These are phyloP conservation scores for Alternaria ventricosa DNA, from an alignment of 2,329 filamentous ascomycete genomes.

Conservation along the genomic window DNA sequence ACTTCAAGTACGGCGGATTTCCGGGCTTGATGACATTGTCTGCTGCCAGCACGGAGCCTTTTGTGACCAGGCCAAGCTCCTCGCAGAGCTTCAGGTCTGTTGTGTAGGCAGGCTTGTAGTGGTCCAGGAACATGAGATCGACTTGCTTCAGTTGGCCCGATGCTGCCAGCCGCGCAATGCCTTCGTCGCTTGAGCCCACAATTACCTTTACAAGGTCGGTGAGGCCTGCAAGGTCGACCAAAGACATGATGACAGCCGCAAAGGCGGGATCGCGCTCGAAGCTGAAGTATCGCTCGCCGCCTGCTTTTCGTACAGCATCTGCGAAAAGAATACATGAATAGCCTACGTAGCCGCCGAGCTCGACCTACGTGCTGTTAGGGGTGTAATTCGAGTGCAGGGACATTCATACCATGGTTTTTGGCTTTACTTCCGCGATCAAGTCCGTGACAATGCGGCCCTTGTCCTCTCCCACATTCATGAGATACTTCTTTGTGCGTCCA, in stretches of 20 bases:
- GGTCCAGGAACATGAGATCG: constrained; percentile 79
- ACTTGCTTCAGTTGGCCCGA: constrained; percentile 63
- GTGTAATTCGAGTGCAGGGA: neutral
- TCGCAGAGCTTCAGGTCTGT: constrained; percentile 80
- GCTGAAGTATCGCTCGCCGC: constrained; percentile 71
- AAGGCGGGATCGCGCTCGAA: constrained; percentile 78
- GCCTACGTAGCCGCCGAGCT: constrained; percentile 81
- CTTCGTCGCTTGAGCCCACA: constrained; percentile 72
- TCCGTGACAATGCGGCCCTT: constrained; percentile 76
- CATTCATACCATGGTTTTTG: constrained; percentile 64
- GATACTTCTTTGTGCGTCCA: constrained; percentile 68
- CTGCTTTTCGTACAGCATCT: constrained; percentile 66
- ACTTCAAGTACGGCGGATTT: constrained; percentile 73
- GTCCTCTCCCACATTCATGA: constrained; percentile 80
- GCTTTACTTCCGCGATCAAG: constrained; percentile 71
- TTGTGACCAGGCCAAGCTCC: constrained; percentile 67
- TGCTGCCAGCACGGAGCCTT: constrained; percentile 69
- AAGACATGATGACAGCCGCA: constrained; percentile 69
- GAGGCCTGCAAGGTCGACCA: constrained; percentile 79
- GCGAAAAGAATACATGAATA: constrained; percentile 83
- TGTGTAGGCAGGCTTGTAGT: constrained; percentile 78
- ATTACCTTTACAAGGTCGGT: constrained; percentile 72
- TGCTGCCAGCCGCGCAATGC: constrained; percentile 65
- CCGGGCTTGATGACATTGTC: constrained; percentile 77
- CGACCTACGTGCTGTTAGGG: constrained; percentile 56